A percentile compares a stretch with the other conserved stretches of the same genome.
These are phyloP conservation scores for Geotrichum cucujoidarum DNA, from an alignment of 1,139 yeast genomes.

Conservation along the genomic window DNA sequence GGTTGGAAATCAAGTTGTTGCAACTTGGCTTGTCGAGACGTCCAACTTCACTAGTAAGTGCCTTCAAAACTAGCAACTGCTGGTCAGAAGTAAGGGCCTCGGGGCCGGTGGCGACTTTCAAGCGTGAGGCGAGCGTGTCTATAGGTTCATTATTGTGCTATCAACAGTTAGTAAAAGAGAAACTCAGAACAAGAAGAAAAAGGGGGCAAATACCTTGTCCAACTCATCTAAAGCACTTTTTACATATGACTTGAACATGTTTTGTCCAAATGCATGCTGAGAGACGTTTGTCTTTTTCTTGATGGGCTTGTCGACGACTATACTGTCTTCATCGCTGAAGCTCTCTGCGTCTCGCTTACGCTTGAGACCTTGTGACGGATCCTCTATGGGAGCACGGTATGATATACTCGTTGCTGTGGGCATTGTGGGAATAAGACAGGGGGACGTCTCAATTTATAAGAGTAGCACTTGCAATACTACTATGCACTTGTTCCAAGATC, in stretches of 20 bases:
- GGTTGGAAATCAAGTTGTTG: conserved; percentile 45
- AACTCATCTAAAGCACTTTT: conserved; percentile 65
- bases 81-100: conserved; percentile 44
- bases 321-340: conserved; percentile 10
- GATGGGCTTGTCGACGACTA: not conserved
- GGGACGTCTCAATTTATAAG: not conserved
- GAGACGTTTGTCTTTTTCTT: conserved; percentile 7
- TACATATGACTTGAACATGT: conserved; percentile 60
- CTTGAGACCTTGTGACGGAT: conserved; percentile 8
- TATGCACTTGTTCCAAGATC: conserved; percentile 13
- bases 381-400: conserved; percentile 5
- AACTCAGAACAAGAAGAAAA: conserved; percentile 12
- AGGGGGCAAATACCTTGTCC: conserved; percentile 46
- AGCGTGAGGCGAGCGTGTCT: conserved; percentile 44
- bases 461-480: conserved; percentile 20
- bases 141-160: conserved; percentile 42
- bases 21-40: conserved; percentile 46
- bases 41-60: conserved; percentile 49
- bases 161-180: conserved; percentile 16
- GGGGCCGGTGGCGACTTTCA: conserved; percentile 42
- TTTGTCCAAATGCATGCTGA: conserved; percentile 28
- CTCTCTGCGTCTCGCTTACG: conserved; percentile 11
- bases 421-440: conserved; percentile 1
- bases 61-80: conserved; percentile 43
- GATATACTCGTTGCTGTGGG: conserved; percentile 10